Conservation (phyloP, 495 filamentous ascomycete species). For the Podospora tetraspora region DNA sequence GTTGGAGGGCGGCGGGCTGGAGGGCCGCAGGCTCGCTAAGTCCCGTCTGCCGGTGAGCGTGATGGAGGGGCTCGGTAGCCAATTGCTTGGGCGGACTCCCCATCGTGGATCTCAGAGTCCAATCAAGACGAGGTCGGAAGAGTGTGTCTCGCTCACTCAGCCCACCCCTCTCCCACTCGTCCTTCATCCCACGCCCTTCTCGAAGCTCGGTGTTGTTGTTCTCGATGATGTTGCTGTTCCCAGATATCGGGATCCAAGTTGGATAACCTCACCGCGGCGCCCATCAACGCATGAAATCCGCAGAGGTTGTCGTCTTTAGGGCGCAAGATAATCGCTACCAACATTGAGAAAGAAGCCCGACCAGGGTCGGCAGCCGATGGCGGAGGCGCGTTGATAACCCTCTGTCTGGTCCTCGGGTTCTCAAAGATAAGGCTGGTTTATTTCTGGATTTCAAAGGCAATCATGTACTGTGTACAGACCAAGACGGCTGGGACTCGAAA, state of each 20-base stretch:
- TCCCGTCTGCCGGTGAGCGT: not conserved
- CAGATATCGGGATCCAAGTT: not conserved
- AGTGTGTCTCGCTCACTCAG: not conserved
- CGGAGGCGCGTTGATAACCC: constrained; percentile 5
- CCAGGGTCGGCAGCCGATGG: constrained; percentile 6
- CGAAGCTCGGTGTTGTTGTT: not conserved
- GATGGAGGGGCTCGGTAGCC: not conserved
- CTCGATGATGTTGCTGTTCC: not conserved
- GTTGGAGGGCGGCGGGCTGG: not conserved
- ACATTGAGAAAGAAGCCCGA: not conserved
- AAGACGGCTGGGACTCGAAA: not conserved
- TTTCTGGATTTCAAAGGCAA: not conserved
- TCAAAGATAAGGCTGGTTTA: constrained; percentile 10
- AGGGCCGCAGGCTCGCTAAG: constrained; percentile 1
- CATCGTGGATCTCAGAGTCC: constrained; percentile 9
- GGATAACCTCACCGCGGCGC: not conserved
- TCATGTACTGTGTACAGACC: not conserved
- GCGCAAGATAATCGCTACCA: constrained; percentile 1
- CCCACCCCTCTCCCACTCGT: not conserved
- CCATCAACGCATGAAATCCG: not conserved
- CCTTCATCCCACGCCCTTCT: not conserved
- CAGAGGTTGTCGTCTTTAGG: not conserved
- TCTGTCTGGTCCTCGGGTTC: not conserved
- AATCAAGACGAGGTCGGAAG: not conserved
- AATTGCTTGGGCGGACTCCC: constrained; percentile 1